Evolutionary conservation across 2,329 filamentous ascomycete genomes (phyloP).

Genomic region (Cytospora piceae): DNA sequence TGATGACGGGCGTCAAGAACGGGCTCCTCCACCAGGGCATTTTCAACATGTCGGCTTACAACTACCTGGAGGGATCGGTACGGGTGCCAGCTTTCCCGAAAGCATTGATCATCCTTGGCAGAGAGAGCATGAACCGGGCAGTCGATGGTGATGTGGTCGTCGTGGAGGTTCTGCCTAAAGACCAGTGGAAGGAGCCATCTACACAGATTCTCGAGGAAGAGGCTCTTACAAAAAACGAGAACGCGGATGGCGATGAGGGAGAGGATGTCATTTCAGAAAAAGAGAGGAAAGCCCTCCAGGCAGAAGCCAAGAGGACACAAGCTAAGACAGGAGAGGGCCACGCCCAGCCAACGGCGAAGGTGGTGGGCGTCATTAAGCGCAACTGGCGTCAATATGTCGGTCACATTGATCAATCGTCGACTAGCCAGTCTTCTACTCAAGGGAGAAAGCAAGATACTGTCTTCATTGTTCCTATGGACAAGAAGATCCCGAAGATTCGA

Average conservation of each 20-base stretch:
- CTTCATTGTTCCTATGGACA: slow-evolving; percentile 97
- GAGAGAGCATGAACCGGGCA: slow-evolving; percentile 94
- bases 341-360: slow-evolving; percentile 86
- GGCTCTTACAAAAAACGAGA: slow-evolving; percentile 87
- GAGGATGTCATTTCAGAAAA: slow-evolving; percentile 82
- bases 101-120: slow-evolving; percentile 81
- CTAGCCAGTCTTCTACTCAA: slow-evolving; percentile 72
- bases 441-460: slow-evolving; percentile 88
- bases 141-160: slow-evolving; percentile 92
- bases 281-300: slow-evolving; percentile 84
- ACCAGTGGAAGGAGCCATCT: slow-evolving; percentile 96
- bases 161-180: slow-evolving; percentile 87
- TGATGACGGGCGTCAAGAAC: slow-evolving; percentile 91
- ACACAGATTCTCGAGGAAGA: slow-evolving; percentile 97
- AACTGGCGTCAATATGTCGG: slow-evolving; percentile 99
- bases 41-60: slow-evolving; percentile 97
- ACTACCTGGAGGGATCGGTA: slow-evolving; percentile 93
- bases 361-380: slow-evolving; percentile 90
- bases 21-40: slow-evolving; percentile 90
- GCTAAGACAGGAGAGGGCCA: slow-evolving; percentile 74
- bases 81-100: slow-evolving; percentile 90
- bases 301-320: slow-evolving; percentile 87
- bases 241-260: slow-evolving; percentile 80
- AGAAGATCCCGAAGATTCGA: slow-evolving; percentile 93
- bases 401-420: slow-evolving; percentile 86